Evolutionary conservation across 2,329 filamentous ascomycete genomes (phyloP).

Genomic region (Alternaria angustiovoidea): DNA sequence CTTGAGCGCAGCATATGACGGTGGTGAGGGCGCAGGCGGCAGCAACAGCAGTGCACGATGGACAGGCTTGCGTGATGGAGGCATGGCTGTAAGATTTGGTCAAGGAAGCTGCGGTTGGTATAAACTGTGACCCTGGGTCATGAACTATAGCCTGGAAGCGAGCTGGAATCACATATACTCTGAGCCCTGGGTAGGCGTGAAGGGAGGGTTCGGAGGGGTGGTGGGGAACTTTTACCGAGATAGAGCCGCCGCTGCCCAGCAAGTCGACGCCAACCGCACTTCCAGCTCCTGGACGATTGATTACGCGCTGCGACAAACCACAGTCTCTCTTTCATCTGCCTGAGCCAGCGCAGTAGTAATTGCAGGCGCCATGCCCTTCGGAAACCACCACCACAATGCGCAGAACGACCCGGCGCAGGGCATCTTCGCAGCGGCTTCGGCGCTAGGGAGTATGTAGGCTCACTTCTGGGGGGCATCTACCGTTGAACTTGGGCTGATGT

Average conservation of each 20-base stretch:
- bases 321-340: conserved; percentile 3
- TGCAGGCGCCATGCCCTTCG: conserved; percentile 49
- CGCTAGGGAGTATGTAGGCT: conserved; percentile 49
- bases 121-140: not conserved
- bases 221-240: conserved; percentile 20
- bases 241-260: conserved; percentile 13
- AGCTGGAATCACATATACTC: not conserved
- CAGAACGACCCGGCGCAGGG: conserved; percentile 51
- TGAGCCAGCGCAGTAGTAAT: conserved; percentile 15
- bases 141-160: not conserved
- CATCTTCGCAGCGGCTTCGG: conserved; percentile 57
- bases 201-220: conserved; percentile 17
- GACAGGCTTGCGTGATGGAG: conserved; percentile 28
- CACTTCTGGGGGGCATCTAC: not conserved
- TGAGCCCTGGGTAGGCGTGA: not conserved
- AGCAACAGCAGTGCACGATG: conserved; percentile 53
- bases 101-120: not conserved
- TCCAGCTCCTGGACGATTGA: conserved; percentile 9
- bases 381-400: conserved; percentile 45
- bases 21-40: conserved; percentile 53
- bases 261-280: conserved; percentile 14
- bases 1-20: conserved; percentile 53
- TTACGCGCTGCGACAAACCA: conserved; percentile 20
- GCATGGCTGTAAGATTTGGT: conserved; percentile 33
- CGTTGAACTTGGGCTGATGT: conserved; percentile 12